These are phyloP conservation scores for Serendipita sp. DNA, from an alignment of 768 basidiomycete species.

Conservation along the genomic window DNA sequence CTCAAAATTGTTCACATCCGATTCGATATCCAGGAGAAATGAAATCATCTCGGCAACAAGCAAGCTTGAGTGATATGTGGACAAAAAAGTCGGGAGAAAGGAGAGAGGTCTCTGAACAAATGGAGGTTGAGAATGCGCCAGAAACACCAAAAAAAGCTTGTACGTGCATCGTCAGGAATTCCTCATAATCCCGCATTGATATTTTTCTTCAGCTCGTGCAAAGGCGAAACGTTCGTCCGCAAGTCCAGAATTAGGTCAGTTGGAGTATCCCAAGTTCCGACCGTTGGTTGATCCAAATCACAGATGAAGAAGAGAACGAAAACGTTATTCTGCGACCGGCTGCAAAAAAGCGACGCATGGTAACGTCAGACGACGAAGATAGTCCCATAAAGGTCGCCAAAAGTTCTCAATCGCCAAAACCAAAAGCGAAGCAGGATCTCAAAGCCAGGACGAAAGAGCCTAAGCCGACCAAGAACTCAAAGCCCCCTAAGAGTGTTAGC, in stretches of 20 bases:
- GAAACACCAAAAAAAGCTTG: not conserved
- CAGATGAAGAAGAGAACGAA: not conserved
- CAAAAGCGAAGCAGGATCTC: conserved; percentile 18
- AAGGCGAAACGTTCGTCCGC: not conserved
- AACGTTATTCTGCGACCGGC: not conserved
- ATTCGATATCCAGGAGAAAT: not conserved
- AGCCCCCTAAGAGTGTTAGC: conserved; percentile 2
- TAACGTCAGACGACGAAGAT: conserved; percentile 27
- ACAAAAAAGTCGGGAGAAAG: not conserved
- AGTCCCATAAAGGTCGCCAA: conserved; percentile 23
- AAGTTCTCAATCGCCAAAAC: conserved; percentile 22
- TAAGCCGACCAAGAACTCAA: conserved; percentile 14
- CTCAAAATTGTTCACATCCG: too few species aligned
- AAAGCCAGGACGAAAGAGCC: not conserved
- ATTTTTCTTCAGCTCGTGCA: conserved; percentile 2
- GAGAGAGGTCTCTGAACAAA: not conserved
- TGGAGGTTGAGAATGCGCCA: not conserved
- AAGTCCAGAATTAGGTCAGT: not conserved
- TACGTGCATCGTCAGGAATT: not conserved
- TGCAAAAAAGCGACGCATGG: conserved; percentile 22
- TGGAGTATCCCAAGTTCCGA: not conserved
- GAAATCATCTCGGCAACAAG: not conserved
- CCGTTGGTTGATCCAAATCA: not conserved
- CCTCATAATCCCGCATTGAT: not conserved
- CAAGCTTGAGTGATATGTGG: not conserved